Conservation (phyloP, 192 early-diverging fungal species). For the Umbelopsis sp. region DNA sequence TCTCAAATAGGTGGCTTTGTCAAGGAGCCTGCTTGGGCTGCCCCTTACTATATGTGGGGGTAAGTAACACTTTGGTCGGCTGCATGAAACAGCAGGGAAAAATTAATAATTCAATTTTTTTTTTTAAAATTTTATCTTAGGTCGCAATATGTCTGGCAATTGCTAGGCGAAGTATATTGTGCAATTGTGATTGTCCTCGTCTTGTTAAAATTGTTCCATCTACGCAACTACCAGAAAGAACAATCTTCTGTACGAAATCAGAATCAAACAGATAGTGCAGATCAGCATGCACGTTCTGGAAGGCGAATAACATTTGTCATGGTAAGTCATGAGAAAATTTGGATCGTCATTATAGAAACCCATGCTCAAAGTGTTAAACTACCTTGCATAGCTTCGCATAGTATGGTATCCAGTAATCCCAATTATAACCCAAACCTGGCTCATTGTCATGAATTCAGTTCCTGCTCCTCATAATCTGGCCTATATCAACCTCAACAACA, state of each 20-base stretch:
- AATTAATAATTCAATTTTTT: not conserved
- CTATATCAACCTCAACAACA: conserved; percentile 11
- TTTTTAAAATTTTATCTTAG: not conserved
- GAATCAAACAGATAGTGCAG: not conserved
- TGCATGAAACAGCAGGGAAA: not conserved
- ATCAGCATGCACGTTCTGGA: not conserved
- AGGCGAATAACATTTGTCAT: conserved; percentile 21
- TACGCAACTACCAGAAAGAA: conserved; percentile 5
- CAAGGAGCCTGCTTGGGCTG: conserved; percentile 14
- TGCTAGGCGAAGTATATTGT: conserved; percentile 17
- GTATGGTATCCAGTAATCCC: conserved; percentile 22
- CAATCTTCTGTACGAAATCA: not conserved
- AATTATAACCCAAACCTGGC: conserved; percentile 23
- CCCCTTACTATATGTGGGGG: conserved; percentile 21
- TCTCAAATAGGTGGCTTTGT: conserved; percentile 13
- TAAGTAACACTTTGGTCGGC: not conserved
- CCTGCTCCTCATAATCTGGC: conserved; percentile 4
- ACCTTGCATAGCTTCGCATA: not conserved
- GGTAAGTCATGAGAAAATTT: not conserved
- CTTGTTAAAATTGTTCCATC: not conserved
- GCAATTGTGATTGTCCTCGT: conserved; percentile 9
- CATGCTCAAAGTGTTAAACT: not conserved
- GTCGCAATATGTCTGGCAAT: conserved; percentile 21
- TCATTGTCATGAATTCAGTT: conserved; percentile 17
- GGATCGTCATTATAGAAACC: not conserved